Evolutionary conservation across 2,329 filamentous ascomycete genomes (phyloP).

Genomic region (Fusarium albidum): DNA sequence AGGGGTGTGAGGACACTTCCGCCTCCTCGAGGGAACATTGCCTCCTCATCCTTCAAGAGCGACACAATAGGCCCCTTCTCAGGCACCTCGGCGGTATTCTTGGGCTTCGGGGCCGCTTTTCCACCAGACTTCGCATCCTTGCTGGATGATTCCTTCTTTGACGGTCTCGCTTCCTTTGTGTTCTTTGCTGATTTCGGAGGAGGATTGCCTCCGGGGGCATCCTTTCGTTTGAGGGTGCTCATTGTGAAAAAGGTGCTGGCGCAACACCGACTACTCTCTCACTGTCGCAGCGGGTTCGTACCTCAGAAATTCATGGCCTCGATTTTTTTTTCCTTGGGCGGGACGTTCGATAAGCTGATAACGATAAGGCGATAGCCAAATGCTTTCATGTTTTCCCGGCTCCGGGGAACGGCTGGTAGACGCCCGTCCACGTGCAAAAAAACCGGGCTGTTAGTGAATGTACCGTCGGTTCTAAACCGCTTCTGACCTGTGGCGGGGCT

Average conservation of each 20-base stretch:
- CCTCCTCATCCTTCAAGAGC: constrained; percentile 78
- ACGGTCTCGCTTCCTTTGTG: constrained; percentile 54
- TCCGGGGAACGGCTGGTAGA: not conserved
- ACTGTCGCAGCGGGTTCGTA: constrained; percentile 24
- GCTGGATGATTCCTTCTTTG: constrained; percentile 52
- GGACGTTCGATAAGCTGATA: constrained; percentile 38
- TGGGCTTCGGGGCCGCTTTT: constrained; percentile 44
- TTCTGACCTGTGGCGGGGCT: constrained; percentile 7
- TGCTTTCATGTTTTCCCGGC: constrained; percentile 25
- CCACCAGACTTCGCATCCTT: constrained; percentile 42
- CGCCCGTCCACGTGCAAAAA: not conserved
- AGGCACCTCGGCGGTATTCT: constrained; percentile 41
- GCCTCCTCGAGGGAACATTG: constrained; percentile 90
- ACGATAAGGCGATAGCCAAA: constrained; percentile 18
- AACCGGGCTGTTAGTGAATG: not conserved
- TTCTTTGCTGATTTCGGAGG: constrained; percentile 58
- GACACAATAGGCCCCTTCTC: constrained; percentile 51
- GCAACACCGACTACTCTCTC: constrained; percentile 39
- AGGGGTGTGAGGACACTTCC: constrained; percentile 89
- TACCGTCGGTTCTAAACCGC: not conserved
- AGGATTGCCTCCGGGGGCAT: constrained; percentile 60
- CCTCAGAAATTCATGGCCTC: constrained; percentile 29
- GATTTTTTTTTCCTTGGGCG: constrained; percentile 45
- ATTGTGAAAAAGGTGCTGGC: constrained; percentile 50
- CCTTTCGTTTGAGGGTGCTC: constrained; percentile 67